A percentile compares a stretch with the other conserved stretches of the same genome.
phyloP scores from a whole-genome alignment of 257 asterid genomes.

The Prunella vulgaris region DNA sequence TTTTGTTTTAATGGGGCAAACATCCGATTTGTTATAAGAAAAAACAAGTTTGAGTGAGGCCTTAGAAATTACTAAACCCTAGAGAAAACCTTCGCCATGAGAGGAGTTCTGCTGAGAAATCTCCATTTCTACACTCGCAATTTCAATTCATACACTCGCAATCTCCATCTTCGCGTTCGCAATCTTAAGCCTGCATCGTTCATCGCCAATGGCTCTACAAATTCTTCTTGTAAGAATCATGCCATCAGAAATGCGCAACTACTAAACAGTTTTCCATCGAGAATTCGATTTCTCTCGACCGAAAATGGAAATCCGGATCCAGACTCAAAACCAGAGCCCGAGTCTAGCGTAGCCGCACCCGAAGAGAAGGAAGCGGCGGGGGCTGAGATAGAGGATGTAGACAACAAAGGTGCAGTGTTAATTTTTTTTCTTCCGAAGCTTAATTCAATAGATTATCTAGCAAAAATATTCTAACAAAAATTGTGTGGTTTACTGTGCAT shows the following conservation, averaged over 20 bases:
- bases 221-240: not conserved
- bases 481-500: not conserved
- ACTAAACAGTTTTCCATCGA: slow-evolving; percentile 22
- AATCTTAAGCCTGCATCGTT: slow-evolving; percentile 13
- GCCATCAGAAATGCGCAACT: slow-evolving; percentile 17
- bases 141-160: slow-evolving; percentile 29
- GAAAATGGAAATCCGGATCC: slow-evolving; percentile 37
- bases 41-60: too few relatives aligned
- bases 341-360: slow-evolving; percentile 16
- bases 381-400: slow-evolving; percentile 43
- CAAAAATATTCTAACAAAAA: not conserved
- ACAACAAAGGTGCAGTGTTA: slow-evolving; percentile 48
- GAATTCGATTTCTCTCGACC: slow-evolving; percentile 49
- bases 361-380: slow-evolving; percentile 32
- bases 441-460: not conserved
- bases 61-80: slow-evolving; percentile 32
- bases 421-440: not conserved
- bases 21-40: too few relatives aligned
- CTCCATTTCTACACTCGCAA: slow-evolving; percentile 40
- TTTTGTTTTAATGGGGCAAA: too few relatives aligned
- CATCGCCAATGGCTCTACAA: not conserved
- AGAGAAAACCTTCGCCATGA: slow-evolving; percentile 40
- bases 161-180: slow-evolving; percentile 24
- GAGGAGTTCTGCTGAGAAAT: slow-evolving; percentile 46
- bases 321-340: slow-evolving; percentile 21